Base-by-base conservation (phyloP, 345 rosid species). In the Salix dunnii region DNA sequence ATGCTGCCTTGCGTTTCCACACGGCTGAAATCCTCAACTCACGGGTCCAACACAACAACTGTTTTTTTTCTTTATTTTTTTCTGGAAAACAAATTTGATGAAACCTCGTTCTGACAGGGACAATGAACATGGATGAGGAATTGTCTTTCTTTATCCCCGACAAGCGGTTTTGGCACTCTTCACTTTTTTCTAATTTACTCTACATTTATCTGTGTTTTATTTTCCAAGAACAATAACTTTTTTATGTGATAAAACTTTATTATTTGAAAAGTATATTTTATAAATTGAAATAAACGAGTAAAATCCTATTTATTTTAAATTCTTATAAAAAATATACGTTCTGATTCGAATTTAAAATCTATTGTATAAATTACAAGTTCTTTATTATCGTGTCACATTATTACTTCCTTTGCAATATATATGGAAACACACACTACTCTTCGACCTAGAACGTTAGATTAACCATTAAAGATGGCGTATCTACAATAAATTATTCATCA, bases 51-150 rank as follows among this genome's bases (percentile, higher is more conserved):
- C n/a, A 64, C 70, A 64, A 64, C 8, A 62, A 42, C 14, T 16
- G 7, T 63, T 6, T 65, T 43, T 43, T 28, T 28, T 28, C 1
- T 74, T 14, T 27, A 27, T 42, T 42, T 11, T 1, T 16, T 55
- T 3, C 8, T 4, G 61, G 8, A 72, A 72, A 72, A 55, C 76
- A 75, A 77, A 67, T 75, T 77, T 79, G 75, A 68, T 40, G 60
- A 76, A 78, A 75, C 85, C 86, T 76, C 18, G 78, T 78, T 79
- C 75, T 74, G 85, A 78, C 78, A 75, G 42, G 30, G 81, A 80
- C 85, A 74, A 78, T 72, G 90, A 82, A 84, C 88, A 76, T 78
- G 88, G 88, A 69, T 78, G 16, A 61, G 21, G 74, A 53, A 67
- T 62, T 78, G 18, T 66, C 21, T 79, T 30, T 67, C n/a, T 28